Base-by-base conservation (phyloP, 352 stramenopile genomes). In the Ophiocytium majus region DNA sequence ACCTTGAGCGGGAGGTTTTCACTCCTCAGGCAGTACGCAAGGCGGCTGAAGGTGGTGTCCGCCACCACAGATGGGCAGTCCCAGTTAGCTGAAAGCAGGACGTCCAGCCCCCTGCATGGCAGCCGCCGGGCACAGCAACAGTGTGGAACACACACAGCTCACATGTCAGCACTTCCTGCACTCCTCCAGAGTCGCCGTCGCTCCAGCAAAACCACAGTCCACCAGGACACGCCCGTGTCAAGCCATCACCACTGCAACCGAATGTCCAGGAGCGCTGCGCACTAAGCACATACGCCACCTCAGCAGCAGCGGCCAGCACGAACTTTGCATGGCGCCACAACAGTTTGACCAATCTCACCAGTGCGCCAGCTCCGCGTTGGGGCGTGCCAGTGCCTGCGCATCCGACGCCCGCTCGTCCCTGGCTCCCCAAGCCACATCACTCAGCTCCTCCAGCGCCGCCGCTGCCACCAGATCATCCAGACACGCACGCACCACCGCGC, bases 381-480 rank as follows among this genome's bases (percentile, higher is more conserved):
- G 92, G 19, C 95, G 92, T n/a, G 88, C 63, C 9, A 91, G 9
- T 17, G 92, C 91, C 0, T 81, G 86, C 5, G 81, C 82, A 79
- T 96, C 93, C 5, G 87, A n/a, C 95, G 86, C 0, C 92, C 14
- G 49, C 5, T 50, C 23, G 33, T 79, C 91, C 19, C 92, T 89
- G 35, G 96, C 91, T 0, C 92, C 95, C 94, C 93, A 97, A 31
- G 95, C 43, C 33, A 86, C 66, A 0, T 93, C 92, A 84, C 95
- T 91, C 37, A 91, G 95, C 0, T 81, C 14, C 32, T 92, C 90
- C 9, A 82, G 89, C 5, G 79, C 86, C 9, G 91, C 90, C 19
- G 92, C 93, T 32, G 81, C 66, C 71, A 95, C 93, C 0, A 96
- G 66, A 50, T 95, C 90, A 35, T 82, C 63, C 5, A 95, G 79